Evolutionary conservation across 2,329 filamentous ascomycete species (phyloP).

Genomic region (Exophiala bonariae): DNA sequence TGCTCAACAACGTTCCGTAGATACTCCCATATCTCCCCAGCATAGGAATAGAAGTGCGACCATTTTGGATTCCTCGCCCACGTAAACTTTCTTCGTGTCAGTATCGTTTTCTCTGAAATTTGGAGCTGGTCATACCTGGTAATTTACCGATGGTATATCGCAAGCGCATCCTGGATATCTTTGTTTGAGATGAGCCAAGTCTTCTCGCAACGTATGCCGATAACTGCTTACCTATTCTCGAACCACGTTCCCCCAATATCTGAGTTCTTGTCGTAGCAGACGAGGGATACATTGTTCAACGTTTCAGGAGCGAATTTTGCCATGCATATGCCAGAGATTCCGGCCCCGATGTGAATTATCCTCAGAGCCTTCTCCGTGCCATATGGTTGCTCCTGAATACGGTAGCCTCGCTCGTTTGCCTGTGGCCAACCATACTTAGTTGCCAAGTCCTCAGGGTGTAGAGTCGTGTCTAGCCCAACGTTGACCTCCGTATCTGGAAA

Average conservation of each 20-base stretch:
- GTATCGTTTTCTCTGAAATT: too few relatives aligned
- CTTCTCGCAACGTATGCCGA: background rate
- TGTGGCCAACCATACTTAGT: constrained; percentile 10
- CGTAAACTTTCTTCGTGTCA: constrained; percentile 23
- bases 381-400: constrained; percentile 13
- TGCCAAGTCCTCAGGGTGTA: background rate
- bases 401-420: constrained; percentile 16
- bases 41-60: constrained; percentile 32
- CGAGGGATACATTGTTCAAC: constrained; percentile 24
- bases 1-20: constrained; percentile 39
- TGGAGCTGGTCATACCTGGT: constrained; percentile 14
- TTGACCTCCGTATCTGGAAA: background rate
- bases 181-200: background rate
- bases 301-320: constrained; percentile 31
- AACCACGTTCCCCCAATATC: constrained; percentile 39
- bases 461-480: background rate
- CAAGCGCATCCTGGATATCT: constrained; percentile 34
- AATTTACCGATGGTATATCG: constrained; percentile 32
- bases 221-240: constrained; percentile 31
- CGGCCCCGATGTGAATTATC: constrained; percentile 41
- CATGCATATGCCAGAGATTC: constrained; percentile 40
- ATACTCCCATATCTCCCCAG: constrained; percentile 43
- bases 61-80: constrained; percentile 28
- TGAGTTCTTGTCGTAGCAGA: constrained; percentile 33
- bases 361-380: constrained; percentile 21